Conservation (phyloP, 805 yeast genomes). For the Saturnispora sekii region DNA sequence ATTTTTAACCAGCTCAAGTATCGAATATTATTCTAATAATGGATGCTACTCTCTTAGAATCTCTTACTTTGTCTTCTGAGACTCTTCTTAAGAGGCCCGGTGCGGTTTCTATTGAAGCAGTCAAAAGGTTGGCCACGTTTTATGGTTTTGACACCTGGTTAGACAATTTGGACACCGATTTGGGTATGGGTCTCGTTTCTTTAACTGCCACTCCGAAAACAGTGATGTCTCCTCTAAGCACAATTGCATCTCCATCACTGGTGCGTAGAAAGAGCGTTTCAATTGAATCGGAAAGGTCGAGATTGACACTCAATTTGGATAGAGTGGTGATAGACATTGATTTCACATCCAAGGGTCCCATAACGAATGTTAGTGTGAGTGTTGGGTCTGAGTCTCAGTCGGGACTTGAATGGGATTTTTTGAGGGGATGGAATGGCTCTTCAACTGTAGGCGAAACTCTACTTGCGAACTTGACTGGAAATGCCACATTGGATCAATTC, state of each 20-base stretch:
- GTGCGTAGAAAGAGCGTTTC: neutral
- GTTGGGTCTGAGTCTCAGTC: conserved; percentile 5
- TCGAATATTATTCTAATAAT: conserved; percentile 1
- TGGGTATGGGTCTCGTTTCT: conserved; percentile 6
- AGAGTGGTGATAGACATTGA: conserved; percentile 8
- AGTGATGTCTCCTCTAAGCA: conserved; percentile 4
- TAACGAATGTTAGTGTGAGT: conserved; percentile 1
- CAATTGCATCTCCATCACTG: neutral
- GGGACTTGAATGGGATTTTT: neutral
- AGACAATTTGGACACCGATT: conserved; percentile 17
- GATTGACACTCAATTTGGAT: conserved; percentile 7
- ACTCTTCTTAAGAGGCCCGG: conserved; percentile 29
- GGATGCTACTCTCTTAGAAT: conserved; percentile 27
- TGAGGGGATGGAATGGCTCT: conserved; percentile 15
- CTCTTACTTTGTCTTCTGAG: conserved; percentile 26
- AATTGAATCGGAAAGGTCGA: neutral
- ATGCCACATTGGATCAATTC: conserved; percentile 24
- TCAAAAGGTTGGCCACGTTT: conserved; percentile 27
- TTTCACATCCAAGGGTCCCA: conserved; percentile 1
- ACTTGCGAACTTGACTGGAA: conserved; percentile 20
- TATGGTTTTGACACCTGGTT: conserved; percentile 31
- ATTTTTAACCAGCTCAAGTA: neutral
- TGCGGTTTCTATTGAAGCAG: conserved; percentile 24
- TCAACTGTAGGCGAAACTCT: conserved; percentile 22
- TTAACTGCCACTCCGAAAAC: conserved; percentile 5